Percentiles rank a stretch among this genome's conserved stretches.
phyloP scores from a whole-genome alignment of 768 basidiomycete genomes.

The Sporobolomyces pararoseus region DNA sequence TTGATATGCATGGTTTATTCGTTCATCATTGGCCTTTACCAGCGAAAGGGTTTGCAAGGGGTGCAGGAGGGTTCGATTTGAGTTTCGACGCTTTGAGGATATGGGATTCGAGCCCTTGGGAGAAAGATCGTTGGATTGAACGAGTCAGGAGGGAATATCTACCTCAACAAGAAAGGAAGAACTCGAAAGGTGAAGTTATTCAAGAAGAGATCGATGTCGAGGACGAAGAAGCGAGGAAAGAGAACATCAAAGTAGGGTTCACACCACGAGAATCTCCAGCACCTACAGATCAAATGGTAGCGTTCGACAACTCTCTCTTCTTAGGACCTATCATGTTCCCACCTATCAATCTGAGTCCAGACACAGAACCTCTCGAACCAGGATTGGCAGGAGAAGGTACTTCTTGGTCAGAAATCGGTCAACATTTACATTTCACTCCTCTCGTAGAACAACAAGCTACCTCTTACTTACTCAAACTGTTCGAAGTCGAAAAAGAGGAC shows the following conservation, averaged over 20 bases:
- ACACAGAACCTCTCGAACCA: slow-evolving; percentile 12
- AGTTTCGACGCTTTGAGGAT: slow-evolving; percentile 35
- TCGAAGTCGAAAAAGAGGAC: neutral
- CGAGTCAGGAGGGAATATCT: slow-evolving; percentile 12
- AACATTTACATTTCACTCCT: slow-evolving; percentile 33
- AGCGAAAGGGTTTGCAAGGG: neutral
- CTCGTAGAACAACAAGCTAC: slow-evolving; percentile 19
- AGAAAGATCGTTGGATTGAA: slow-evolving; percentile 19
- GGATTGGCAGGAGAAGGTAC: slow-evolving; percentile 22
- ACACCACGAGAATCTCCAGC: neutral
- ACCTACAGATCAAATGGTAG: slow-evolving; percentile 35
- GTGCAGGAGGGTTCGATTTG: slow-evolving; percentile 29
- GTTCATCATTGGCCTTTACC: slow-evolving; percentile 37
- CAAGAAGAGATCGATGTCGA: neutral
- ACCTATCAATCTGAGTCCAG: slow-evolving; percentile 9
- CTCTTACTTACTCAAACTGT: slow-evolving; percentile 24
- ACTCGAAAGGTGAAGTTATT: neutral
- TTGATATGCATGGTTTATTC: slow-evolving; percentile 35
- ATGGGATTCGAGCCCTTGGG: slow-evolving; percentile 25
- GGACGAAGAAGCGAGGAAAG: neutral
- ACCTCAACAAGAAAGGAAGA: slow-evolving; percentile 17
- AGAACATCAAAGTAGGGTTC: slow-evolving; percentile 39
- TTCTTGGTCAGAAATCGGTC: slow-evolving; percentile 29
- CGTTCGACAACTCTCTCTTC: slow-evolving; percentile 42
- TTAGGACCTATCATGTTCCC: slow-evolving; percentile 37